A percentile compares a stretch with the other conserved stretches of the same genome.
These are phyloP conservation scores for Hericium erinaceus DNA, from an alignment of 768 basidiomycete genomes.

Conservation along the genomic window DNA sequence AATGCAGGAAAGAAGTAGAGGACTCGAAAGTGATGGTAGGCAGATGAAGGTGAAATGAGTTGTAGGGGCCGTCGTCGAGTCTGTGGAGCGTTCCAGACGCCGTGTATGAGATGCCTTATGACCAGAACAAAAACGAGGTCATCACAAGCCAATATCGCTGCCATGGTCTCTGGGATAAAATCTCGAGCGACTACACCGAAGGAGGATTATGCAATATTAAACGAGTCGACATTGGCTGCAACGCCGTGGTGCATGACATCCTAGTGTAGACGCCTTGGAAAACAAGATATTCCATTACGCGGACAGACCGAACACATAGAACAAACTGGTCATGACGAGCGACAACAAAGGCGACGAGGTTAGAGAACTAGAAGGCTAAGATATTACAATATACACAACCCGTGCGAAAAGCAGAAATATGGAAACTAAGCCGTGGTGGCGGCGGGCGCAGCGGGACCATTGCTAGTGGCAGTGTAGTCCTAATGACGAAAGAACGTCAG, in stretches of 20 bases:
- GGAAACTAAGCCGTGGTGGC: slow-evolving; percentile 13
- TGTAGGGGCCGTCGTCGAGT: too few species aligned
- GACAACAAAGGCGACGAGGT: neutral
- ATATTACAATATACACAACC: slow-evolving; percentile 11
- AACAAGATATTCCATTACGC: slow-evolving; percentile 1
- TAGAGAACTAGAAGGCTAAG: slow-evolving; percentile 8
- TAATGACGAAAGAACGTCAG: slow-evolving; percentile 18
- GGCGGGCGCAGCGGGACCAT: slow-evolving; percentile 30
- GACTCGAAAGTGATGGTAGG: neutral
- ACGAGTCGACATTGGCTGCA: too few species aligned
- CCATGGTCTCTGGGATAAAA: too few species aligned
- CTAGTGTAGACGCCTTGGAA: neutral
- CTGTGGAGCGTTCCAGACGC: too few species aligned
- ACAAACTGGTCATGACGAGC: too few species aligned
- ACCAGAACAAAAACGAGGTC: too few species aligned
- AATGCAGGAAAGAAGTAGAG: neutral
- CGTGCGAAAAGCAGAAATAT: neutral
- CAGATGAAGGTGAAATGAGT: neutral
- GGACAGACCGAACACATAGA: neutral
- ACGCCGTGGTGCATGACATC: too few species aligned
- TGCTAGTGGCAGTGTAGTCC: slow-evolving; percentile 65
- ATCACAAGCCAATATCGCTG: too few species aligned
- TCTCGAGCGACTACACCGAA: too few species aligned
- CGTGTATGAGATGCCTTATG: too few species aligned
- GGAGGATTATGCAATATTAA: too few species aligned